These are phyloP conservation scores for Didymella lethalis DNA, from an alignment of 2,329 filamentous ascomycete genomes.

Conservation along the genomic window DNA sequence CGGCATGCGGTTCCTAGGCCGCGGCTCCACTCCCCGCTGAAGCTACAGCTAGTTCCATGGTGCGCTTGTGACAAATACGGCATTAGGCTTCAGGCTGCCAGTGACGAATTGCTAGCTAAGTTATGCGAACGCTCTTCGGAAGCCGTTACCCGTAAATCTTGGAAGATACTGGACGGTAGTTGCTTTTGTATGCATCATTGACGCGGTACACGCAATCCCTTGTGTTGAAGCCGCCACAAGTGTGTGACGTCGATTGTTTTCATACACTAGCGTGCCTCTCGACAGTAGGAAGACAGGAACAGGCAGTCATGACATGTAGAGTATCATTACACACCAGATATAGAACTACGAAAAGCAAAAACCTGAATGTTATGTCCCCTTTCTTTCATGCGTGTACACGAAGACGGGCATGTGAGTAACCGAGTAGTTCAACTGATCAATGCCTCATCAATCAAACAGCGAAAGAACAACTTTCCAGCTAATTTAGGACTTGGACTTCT, in stretches of 20 bases:
- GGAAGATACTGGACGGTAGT: neutral
- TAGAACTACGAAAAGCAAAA: constrained; percentile 1
- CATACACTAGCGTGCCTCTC: constrained; percentile 7
- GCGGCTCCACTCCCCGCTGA: constrained; percentile 11
- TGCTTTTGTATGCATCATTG: neutral
- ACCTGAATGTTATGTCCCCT: too few species aligned
- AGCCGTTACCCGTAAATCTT: neutral
- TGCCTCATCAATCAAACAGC: neutral
- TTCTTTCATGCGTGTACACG: neutral
- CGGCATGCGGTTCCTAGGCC: neutral
- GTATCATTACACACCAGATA: constrained; percentile 5
- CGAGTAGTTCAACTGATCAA: neutral
- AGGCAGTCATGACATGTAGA: neutral
- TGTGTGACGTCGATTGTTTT: neutral
- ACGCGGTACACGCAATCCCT: constrained; percentile 2
- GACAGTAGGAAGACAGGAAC: neutral
- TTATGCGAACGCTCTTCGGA: neutral
- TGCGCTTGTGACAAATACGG: constrained; percentile 4
- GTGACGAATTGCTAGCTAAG: neutral
- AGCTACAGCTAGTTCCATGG: neutral
- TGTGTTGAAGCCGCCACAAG: constrained; percentile 2
- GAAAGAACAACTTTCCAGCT: neutral
- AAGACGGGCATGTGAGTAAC: neutral
- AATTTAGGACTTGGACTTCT: constrained; percentile 21
- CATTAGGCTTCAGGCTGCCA: neutral